Evolutionary conservation across 2,329 filamentous ascomycete genomes (phyloP).

Genomic region (Chaetomiaceae sp.): DNA sequence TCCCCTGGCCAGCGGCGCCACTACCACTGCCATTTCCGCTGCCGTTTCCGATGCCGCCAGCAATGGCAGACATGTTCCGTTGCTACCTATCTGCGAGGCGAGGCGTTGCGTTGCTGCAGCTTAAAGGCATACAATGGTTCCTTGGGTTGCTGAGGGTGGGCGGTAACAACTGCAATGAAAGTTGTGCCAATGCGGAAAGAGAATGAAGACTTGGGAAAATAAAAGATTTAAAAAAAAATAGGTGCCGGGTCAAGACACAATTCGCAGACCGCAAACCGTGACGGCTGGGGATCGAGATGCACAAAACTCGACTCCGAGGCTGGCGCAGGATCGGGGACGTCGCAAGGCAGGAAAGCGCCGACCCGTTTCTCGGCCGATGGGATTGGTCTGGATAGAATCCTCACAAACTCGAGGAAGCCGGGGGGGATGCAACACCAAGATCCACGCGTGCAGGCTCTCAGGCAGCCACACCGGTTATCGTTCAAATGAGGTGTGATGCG

Average conservation of each 20-base stretch:
- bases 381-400: neutral
- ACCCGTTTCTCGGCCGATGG: neutral
- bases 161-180: neutral
- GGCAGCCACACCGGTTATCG: slow-evolving; percentile 13
- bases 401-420: neutral
- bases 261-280: too few species aligned
- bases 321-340: neutral
- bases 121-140: neutral
- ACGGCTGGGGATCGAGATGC: too few species aligned
- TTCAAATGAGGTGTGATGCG: slow-evolving; percentile 14
- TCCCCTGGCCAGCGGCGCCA: neutral
- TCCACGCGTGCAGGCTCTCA: neutral
- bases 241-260: neutral
- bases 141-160: neutral
- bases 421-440: slow-evolving; percentile 1
- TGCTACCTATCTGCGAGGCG: slow-evolving; percentile 4
- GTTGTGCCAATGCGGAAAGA: too few species aligned
- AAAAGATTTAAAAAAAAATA: neutral
- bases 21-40: neutral
- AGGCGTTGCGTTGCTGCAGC: too few species aligned
- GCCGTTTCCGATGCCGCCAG: neutral
- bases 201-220: neutral
- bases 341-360: slow-evolving; percentile 3
- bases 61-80: slow-evolving; percentile 9
- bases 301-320: neutral